Evolutionary conservation across 169 alveolate species (phyloP), one percentile per base, ranked within the genome.

Genomic region (Cyclospora cayetanensis): DNA sequence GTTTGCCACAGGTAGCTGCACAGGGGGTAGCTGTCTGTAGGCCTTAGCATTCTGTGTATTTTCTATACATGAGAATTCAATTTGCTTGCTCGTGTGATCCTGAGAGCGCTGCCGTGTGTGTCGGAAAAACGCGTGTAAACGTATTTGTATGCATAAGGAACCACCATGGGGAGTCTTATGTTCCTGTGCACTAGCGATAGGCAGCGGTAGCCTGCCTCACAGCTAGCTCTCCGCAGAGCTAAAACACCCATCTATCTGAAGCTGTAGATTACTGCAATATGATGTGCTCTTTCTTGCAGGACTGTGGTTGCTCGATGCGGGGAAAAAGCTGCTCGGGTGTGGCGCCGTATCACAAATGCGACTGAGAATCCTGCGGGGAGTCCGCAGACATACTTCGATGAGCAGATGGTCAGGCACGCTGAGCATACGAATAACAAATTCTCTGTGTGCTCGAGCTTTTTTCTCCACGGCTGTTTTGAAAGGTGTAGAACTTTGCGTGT

Each of bases 251-350:
- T n/a, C n/a, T n/a, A n/a, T n/a, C n/a, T n/a, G n/a, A n/a, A n/a
- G n/a, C 60, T 22, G n/a, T 46, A 46, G 20, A 46, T 1, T 46
- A 22, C 60, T 46, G 60, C 60, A 46, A 1, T 22, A 15, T 46
- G 60, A 12, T 46, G 60, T 46, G 60, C 60, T 46, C 25, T 22
- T 25, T n/a, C 68, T 31, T 79, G 68, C 89, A 79, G 89, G 65
- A 50, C 89, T 7, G 52, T 79, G 68, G 72, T 79, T 18, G 89
- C 74, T 29, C 89, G 89, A 20, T 79, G 89, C 9, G 89, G 89
- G 42, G 72, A 42, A 43, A 79, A 79, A 72, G 89, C 89, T n/a
- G 89, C 50, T 34, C 89, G 89, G 0, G 89, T 79, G 70, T 79
- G 89, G 89, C 27, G 89, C 34, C 89, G 42, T 52, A 79, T 50